Conservation (phyloP, 495 filamentous ascomycete species). For the Xylaria venustula region DNA sequence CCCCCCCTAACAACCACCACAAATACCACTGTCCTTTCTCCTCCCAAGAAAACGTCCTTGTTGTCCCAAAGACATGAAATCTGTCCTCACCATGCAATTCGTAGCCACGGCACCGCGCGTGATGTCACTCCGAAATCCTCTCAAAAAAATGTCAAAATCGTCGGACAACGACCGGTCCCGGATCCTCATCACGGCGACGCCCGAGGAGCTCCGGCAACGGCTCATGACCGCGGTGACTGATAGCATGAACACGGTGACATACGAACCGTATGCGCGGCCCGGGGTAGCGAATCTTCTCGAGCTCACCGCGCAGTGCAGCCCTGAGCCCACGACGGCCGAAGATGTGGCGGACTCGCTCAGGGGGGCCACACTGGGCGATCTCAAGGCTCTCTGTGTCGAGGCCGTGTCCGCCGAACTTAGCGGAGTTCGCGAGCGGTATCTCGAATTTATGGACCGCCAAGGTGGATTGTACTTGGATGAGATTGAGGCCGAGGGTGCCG, state of each 20-base stretch:
- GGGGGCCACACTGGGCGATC: conserved; percentile 50
- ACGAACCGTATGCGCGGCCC: conserved; percentile 67
- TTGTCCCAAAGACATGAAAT: neutral
- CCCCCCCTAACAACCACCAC: neutral
- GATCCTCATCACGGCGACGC: conserved; percentile 75
- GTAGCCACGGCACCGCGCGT: conserved; percentile 69
- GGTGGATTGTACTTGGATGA: conserved; percentile 54
- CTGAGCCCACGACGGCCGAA: conserved; percentile 35
- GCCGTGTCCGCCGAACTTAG: conserved; percentile 55
- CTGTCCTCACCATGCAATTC: neutral
- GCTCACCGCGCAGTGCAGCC: conserved; percentile 59
- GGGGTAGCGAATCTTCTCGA: conserved; percentile 86
- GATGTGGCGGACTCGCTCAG: conserved; percentile 55
- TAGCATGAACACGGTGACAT: conserved; percentile 58
- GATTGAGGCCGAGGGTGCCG: conserved; percentile 59
- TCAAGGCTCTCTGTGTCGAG: conserved; percentile 65
- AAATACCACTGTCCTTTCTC: neutral
- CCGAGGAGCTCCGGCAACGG: conserved; percentile 61
- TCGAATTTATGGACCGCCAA: conserved; percentile 46
- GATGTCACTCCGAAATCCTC: conserved; percentile 81
- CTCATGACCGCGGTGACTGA: conserved; percentile 79
- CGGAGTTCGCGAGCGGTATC: conserved; percentile 62
- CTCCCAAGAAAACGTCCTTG: no score
- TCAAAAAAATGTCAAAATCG: conserved; percentile 91
- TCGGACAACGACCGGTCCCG: conserved; percentile 64